Evolutionary conservation across 2,329 filamentous ascomycete genomes (phyloP), one percentile per base, ranked within the genome.

Genomic region (Apiospora sp.): DNA sequence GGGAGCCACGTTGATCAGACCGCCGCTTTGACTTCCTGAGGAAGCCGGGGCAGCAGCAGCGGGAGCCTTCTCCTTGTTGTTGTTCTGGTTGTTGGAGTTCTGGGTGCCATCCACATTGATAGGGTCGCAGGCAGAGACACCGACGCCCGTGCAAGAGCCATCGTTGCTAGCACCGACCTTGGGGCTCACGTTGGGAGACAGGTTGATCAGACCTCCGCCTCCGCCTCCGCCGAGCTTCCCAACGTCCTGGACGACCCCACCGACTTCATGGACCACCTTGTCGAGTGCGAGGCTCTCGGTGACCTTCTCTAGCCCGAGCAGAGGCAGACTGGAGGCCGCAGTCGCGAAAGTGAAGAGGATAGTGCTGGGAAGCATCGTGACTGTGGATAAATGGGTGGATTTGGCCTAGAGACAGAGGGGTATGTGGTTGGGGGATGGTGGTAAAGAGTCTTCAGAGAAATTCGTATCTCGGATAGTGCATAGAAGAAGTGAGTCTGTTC

Each of bases 41-140:
- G 27, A 16, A 3, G 16, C 30, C 34, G 30, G 58, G 30, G 58
- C 14, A 12, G 19, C 6, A 10, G 8, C n/a, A 19, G 8, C n/a
- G 27, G 27, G 7, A 34, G 58, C 8, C 34, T 64, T 41, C 58
- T n/a, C 58, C 30, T n/a, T 41, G 30, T 70, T 64, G 13, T 69
- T 68, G 69, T 73, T 46, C 24, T 71, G 69, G 7, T 75, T 76
- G 37, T 77, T 75, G 43, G 73, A 75, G 58, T 74, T 71, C 49
- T 77, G 74, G 2, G 74, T 76, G 4, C 72, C 76, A 1, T 72
- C 69, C 43, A 78, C 76, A 34, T 76, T 78, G 74, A 78, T 77
- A 46, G 76, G 77, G 71, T 78, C 76, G 69, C 77, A 78, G 12
- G 77, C 77, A 13, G 75, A 76, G 64, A 78, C 69, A 68, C 77